Percentiles rank a stretch among this genome's conserved stretches.
These are phyloP conservation scores for Fonsecaea multimorphosa DNA, from an alignment of 2,329 filamentous ascomycete genomes.

Conservation along the genomic window DNA sequence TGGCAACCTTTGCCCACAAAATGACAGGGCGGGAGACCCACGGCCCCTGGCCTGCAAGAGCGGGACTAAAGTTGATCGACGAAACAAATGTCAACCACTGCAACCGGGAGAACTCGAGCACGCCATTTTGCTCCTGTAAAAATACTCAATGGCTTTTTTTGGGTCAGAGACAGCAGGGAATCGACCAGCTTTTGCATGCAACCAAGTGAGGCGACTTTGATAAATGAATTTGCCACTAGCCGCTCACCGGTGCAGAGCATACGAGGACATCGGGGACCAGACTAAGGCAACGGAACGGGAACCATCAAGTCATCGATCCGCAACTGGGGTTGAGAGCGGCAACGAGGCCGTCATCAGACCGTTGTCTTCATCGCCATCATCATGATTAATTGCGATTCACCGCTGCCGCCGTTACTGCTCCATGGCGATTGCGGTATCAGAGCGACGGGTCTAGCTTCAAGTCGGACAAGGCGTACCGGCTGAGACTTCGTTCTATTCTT, in stretches of 20 bases:
- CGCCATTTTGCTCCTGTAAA: conserved; percentile 27
- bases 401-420: neutral
- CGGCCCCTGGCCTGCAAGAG: conserved; percentile 3
- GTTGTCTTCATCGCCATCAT: neutral
- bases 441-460: neutral
- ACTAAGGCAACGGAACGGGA: neutral
- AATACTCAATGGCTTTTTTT: neutral
- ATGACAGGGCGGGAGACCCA: conserved; percentile 18
- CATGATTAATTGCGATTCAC: neutral
- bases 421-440: neutral
- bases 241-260: neutral
- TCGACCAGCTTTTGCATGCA: neutral
- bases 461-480: neutral
- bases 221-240: neutral
- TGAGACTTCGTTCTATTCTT: neutral
- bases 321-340: neutral
- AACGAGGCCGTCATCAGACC: neutral
- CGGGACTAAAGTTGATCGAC: conserved; percentile 15
- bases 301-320: neutral
- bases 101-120: conserved; percentile 7
- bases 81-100: conserved; percentile 15
- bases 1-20: conserved; percentile 3
- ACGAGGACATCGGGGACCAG: neutral
- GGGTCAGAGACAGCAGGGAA: neutral
- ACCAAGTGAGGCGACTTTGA: neutral